Conservation (phyloP, 176 grass and related monocot genomes). For the Pharus latifolius region DNA sequence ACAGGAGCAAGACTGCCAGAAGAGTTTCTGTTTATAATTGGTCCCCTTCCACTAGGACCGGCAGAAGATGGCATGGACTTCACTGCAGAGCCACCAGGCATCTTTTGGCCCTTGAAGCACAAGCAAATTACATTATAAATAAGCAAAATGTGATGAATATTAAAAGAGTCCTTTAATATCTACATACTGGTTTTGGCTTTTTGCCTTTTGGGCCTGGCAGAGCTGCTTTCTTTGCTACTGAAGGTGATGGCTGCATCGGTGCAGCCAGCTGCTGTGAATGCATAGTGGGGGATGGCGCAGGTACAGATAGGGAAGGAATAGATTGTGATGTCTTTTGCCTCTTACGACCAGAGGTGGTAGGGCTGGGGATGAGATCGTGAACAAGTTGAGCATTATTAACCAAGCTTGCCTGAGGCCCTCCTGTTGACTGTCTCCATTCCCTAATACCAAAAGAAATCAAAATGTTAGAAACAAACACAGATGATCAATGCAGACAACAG, state of each 20-base stretch:
- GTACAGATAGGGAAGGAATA: constrained; percentile 34
- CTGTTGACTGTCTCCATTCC: constrained; percentile 41
- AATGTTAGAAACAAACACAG: constrained; percentile 8
- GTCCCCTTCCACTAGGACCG: constrained; percentile 76
- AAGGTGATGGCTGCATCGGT: constrained; percentile 58
- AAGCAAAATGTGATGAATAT: not conserved
- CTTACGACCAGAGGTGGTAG: constrained; percentile 75
- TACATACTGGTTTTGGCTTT: constrained; percentile 66
- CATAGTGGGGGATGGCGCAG: constrained; percentile 41
- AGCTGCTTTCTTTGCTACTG: constrained; percentile 53
- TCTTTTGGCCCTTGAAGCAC: constrained; percentile 56
- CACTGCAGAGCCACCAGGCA: constrained; percentile 41
- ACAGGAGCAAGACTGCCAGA: constrained; percentile 35
- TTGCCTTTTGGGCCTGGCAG: constrained; percentile 65
- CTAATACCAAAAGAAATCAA: constrained; percentile 26
- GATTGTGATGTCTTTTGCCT: constrained; percentile 86
- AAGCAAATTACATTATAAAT: constrained; percentile 5
- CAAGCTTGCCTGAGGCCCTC: constrained; percentile 45
- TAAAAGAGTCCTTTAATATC: not conserved
- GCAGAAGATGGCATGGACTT: constrained; percentile 61
- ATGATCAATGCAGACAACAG: not conserved
- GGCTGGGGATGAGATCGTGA: constrained; percentile 61
- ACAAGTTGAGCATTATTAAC: constrained; percentile 48
- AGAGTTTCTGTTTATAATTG: constrained; percentile 52
- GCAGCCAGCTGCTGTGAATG: constrained; percentile 51